phyloP scores from a whole-genome alignment of 352 stramenopile species.

The Pythium scleroteichum region DNA sequence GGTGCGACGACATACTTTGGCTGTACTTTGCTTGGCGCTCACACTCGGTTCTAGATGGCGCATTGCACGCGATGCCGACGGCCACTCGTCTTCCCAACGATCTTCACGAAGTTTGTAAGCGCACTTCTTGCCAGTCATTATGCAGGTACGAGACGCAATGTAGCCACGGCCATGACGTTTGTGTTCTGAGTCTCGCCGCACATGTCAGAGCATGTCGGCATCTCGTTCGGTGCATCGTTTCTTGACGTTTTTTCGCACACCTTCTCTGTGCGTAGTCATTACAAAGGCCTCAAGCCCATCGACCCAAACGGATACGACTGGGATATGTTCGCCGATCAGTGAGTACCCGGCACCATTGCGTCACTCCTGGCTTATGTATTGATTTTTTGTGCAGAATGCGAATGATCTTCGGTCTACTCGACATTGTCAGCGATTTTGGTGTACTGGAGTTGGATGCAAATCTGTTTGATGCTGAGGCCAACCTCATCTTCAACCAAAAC shows the following conservation, averaged over 20 bases:
- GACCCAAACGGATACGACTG: slow-evolving; percentile 64
- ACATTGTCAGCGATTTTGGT: slow-evolving; percentile 81
- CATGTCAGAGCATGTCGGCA: slow-evolving; percentile 62
- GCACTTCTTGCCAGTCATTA: slow-evolving; percentile 74
- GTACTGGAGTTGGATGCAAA: slow-evolving; percentile 66
- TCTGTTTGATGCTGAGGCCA: slow-evolving; percentile 69
- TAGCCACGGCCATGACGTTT: no score
- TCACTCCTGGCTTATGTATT: slow-evolving; percentile 11
- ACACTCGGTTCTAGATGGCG: slow-evolving; percentile 13
- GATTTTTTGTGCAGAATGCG: slow-evolving; percentile 44
- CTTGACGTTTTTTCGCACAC: slow-evolving; percentile 78
- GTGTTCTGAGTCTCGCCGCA: neutral
- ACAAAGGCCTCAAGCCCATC: slow-evolving; percentile 72
- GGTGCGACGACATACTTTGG: slow-evolving; percentile 24
- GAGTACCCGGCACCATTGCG: slow-evolving; percentile 28
- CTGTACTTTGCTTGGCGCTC: neutral
- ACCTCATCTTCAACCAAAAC: slow-evolving; percentile 70
- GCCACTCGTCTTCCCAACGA: slow-evolving; percentile 62
- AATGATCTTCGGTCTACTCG: slow-evolving; percentile 77
- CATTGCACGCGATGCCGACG: slow-evolving; percentile 59
- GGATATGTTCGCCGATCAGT: slow-evolving; percentile 75
- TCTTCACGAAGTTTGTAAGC: slow-evolving; percentile 81
- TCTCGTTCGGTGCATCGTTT: slow-evolving; percentile 63
- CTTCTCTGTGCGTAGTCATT: slow-evolving; percentile 58
- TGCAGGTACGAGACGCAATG: slow-evolving; percentile 42